Base-by-base conservation (phyloP, 306 rosid genomes). In the Vicia faba region DNA sequence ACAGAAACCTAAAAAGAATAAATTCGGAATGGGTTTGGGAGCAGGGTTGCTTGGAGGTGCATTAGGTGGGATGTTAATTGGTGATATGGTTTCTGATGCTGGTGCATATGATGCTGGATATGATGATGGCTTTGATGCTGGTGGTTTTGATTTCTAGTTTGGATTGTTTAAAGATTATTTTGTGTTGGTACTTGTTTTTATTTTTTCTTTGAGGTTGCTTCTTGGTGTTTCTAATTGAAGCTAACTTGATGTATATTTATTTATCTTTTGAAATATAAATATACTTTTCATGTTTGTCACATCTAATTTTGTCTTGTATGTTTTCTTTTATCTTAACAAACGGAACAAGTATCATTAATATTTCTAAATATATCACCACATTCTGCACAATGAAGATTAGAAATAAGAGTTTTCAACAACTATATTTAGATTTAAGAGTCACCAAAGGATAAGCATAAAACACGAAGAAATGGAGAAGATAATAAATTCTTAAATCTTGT, bases 31-130 rank as follows among this genome's bases (percentile, higher is more conserved):
- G 86, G 95, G 92, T 0, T 15, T 89, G 66, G 93, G 98, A 46
- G 96, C 91, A 11, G 98, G 98, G 26, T 70, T 92, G 82, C 51
- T 81, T 3, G 97, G 97, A 0, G 97, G 97, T 39, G 68, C 80
- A 15, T 55, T 89, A 7, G 96, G 98, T 23, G 95, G 98, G 55
- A 13, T 87, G 62, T 40, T 92, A 70, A 81, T 92, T 6, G 98
- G 96, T n/a, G 91, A 92, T 53, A 58, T 89, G 84, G 78, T 81
- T 2, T 89, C 95, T 33, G 95, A 87, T 58, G 87, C 56, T 2
- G 75, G 48, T 43, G 68, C 12, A 11, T 79, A 53, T 45, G 83
- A 81, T 35, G 78, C 78, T 1, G 83, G 86, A 0, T 73, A 54
- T 14, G 88, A 78, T 40, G 85, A 33, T 11, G 91, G 87, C 0